phyloP scores from a whole-genome alignment of 2,329 filamentous ascomycete species.

The Ophiostoma montium region DNA sequence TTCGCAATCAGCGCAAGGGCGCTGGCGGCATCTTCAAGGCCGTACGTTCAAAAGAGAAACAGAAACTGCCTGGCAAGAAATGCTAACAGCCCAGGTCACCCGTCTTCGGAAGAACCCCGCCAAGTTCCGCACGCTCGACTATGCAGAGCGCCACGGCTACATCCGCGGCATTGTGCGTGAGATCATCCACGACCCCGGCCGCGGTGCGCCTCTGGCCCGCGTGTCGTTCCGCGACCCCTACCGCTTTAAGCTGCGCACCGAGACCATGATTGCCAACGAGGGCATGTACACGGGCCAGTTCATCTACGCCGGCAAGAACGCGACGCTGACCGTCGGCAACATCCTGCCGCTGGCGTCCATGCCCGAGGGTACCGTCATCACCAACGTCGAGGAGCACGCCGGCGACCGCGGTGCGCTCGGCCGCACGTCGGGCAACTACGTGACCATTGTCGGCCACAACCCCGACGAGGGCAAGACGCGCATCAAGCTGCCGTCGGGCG shows the following conservation, averaged over 20 bases:
- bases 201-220: conserved; percentile 93
- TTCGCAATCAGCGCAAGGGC: conserved; percentile 53
- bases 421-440: conserved; percentile 98
- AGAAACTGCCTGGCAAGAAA: too few relatives aligned
- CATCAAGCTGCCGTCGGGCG: conserved; percentile 96
- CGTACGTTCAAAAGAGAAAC: too few relatives aligned
- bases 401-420: conserved; percentile 94
- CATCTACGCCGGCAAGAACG: conserved; percentile 99
- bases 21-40: conserved; percentile 42
- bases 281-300: conserved; percentile 99
- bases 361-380: conserved; percentile 97
- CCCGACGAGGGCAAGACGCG: conserved; percentile 98
- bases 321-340: conserved; percentile 92
- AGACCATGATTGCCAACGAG: conserved; percentile 99
- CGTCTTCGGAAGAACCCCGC: conserved; percentile 88
- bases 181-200: conserved; percentile 97
- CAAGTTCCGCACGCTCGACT: conserved; percentile 93
- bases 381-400: conserved; percentile 98
- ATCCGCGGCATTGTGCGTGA: conserved; percentile 95
- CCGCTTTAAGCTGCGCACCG: conserved; percentile 91
- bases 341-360: conserved; percentile 86
- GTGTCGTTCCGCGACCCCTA: conserved; percentile 97
- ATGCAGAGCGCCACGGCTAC: conserved; percentile 93
- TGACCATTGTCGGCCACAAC: conserved; percentile 96
- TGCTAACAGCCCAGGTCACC: conserved; percentile 45